Percentiles rank a stretch among this genome's conserved stretches.
Evolutionary conservation across 2,329 filamentous ascomycete species (phyloP).

Genomic region (Achaetomium macrosporum): DNA sequence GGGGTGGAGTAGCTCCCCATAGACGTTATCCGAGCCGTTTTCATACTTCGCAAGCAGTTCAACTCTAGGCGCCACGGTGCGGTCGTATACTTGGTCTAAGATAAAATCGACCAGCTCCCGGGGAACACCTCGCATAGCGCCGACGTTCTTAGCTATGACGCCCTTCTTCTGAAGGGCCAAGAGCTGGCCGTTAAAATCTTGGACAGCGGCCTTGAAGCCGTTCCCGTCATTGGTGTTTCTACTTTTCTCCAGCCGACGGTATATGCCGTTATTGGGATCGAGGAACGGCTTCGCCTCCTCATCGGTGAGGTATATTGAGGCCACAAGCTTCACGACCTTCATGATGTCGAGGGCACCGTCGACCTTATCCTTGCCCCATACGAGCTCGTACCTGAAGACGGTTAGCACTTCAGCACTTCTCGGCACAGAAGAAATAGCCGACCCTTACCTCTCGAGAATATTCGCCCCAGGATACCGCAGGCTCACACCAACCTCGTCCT

Average conservation of each 20-base stretch:
- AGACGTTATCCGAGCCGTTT: slow-evolving; percentile 87
- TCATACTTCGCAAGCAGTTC: slow-evolving; percentile 79
- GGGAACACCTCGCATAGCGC: slow-evolving; percentile 61
- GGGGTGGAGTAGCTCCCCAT: slow-evolving; percentile 82
- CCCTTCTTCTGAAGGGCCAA: slow-evolving; percentile 61
- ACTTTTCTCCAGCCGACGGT: slow-evolving; percentile 68
- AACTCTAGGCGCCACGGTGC: slow-evolving; percentile 84
- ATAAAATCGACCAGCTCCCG: slow-evolving; percentile 73
- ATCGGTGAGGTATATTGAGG: slow-evolving; percentile 70
- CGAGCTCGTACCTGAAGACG: slow-evolving; percentile 58
- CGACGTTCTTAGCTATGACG: slow-evolving; percentile 65
- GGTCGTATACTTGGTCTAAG: slow-evolving; percentile 80
- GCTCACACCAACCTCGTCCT: slow-evolving; percentile 55
- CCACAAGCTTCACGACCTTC: slow-evolving; percentile 62
- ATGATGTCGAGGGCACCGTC: slow-evolving; percentile 71
- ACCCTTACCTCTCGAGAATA: slow-evolving; percentile 28
- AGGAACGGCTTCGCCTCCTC: slow-evolving; percentile 62
- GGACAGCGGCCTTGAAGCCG: slow-evolving; percentile 67
- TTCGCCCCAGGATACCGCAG: slow-evolving; percentile 74
- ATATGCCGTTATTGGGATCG: slow-evolving; percentile 66
- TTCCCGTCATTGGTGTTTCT: slow-evolving; percentile 57
- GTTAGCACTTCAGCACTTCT: slow-evolving; percentile 2
- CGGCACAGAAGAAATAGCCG: neutral
- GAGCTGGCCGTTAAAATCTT: slow-evolving; percentile 71
- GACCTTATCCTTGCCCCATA: slow-evolving; percentile 72